These are phyloP conservation scores for Dittrichia graveolens DNA, from an alignment of 129 eudicot species.

Conservation along the genomic window DNA sequence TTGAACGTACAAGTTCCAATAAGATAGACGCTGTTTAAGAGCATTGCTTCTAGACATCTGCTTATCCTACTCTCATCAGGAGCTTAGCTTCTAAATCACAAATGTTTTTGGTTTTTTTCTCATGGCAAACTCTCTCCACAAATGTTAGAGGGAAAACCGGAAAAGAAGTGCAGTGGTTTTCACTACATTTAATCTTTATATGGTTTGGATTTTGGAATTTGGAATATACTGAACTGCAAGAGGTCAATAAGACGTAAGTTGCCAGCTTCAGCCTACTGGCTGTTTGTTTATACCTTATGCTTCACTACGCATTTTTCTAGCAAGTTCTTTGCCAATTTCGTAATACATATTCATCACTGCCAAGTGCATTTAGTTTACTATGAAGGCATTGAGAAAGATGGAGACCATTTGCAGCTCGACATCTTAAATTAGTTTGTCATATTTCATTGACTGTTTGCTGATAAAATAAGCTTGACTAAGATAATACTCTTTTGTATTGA, in stretches of 20 bases:
- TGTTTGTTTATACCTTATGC: neutral
- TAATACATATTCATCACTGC: neutral
- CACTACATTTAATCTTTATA: no score
- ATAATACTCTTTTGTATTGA: conserved; percentile 1
- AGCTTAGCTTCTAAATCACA: no score
- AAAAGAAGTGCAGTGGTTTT: no score
- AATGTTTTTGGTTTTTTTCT: no score
- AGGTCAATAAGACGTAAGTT: no score
- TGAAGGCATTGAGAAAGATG: neutral
- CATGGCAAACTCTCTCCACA: no score
- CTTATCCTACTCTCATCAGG: neutral
- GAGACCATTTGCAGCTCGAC: neutral
- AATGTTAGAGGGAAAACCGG: no score
- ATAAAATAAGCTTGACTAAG: conserved; percentile 20
- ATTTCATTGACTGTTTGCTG: conserved; percentile 11
- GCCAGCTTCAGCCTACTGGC: neutral
- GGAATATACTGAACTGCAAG: no score
- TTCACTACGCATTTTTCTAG: no score
- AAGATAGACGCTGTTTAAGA: neutral
- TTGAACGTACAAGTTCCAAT: neutral
- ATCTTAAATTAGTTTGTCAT: neutral
- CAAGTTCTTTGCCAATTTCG: neutral
- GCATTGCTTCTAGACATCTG: conserved; percentile 3
- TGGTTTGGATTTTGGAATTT: no score
- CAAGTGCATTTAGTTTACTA: neutral